phyloP scores from a whole-genome alignment of 805 yeast genomes.

The Kregervanrija delftensis region DNA sequence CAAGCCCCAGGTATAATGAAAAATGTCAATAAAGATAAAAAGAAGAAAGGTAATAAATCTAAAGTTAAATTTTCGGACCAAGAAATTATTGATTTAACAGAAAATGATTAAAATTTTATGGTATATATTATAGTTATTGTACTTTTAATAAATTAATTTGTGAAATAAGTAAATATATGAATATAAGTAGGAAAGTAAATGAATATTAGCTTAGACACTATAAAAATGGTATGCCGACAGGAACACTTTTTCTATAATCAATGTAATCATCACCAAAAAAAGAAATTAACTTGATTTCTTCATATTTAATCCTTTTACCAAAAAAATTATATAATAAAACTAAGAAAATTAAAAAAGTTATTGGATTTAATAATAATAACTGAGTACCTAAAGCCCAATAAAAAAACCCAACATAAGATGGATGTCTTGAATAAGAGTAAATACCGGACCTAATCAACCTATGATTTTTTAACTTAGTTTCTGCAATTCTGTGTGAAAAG shows the following conservation, averaged over 20 bases:
- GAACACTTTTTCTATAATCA: conserved; percentile 41
- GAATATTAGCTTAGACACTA: background rate
- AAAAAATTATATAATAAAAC: conserved; percentile 66
- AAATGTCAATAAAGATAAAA: too few relatives aligned
- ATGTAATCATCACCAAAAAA: conserved; percentile 71
- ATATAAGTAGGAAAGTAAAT: background rate
- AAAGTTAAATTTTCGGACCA: background rate
- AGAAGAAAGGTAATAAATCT: background rate
- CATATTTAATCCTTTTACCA: conserved; percentile 54
- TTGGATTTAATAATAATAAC: conserved; percentile 57
- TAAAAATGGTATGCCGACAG: conserved; percentile 63
- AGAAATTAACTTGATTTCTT: conserved; percentile 54
- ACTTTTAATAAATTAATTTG: background rate
- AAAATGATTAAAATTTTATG: conserved; percentile 1
- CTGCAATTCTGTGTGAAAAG: conserved; percentile 74
- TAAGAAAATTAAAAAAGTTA: conserved; percentile 48
- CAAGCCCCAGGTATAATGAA: background rate
- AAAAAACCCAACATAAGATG: conserved; percentile 85
- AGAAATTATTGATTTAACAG: conserved; percentile 24
- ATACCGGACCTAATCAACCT: conserved; percentile 67
- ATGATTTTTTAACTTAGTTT: conserved; percentile 48
- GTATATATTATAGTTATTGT: conserved; percentile 11
- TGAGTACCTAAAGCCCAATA: conserved; percentile 93
- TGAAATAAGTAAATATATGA: too few relatives aligned
- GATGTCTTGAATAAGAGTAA: conserved; percentile 68